Evolutionary conservation across 1,284 basidiomycete genomes (phyloP).

Genomic region (Neotropicomus parvogracilis): DNA sequence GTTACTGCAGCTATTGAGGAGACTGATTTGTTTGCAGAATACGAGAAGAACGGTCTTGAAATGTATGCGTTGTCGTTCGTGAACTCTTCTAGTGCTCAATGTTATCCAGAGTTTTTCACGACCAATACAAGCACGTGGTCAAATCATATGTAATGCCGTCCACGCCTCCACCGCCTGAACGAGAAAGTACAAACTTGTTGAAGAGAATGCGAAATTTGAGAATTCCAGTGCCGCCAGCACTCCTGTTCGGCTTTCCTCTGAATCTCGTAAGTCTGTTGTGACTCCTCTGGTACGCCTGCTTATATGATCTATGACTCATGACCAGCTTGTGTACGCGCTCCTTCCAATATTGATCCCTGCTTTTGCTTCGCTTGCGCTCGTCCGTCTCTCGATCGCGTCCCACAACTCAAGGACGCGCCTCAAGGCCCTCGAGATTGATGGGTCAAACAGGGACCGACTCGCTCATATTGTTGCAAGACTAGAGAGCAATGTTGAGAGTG

Average conservation of each 20-base stretch:
- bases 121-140: slow-evolving; percentile 55
- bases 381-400: slow-evolving; percentile 52
- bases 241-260: slow-evolving; percentile 64
- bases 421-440: slow-evolving; percentile 52
- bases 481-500: slow-evolving; percentile 56
- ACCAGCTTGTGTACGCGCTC: slow-evolving; percentile 49
- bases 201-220: slow-evolving; percentile 26
- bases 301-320: slow-evolving; percentile 1
- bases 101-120: slow-evolving; percentile 47
- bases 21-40: slow-evolving; percentile 64
- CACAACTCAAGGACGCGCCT: slow-evolving; percentile 59
- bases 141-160: slow-evolving; percentile 45
- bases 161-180: slow-evolving; percentile 26
- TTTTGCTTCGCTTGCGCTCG: slow-evolving; percentile 46
- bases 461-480: slow-evolving; percentile 52
- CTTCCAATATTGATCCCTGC: slow-evolving; percentile 66
- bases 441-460: slow-evolving; percentile 41
- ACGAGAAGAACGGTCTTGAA: slow-evolving; percentile 55
- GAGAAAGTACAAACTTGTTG: slow-evolving; percentile 41
- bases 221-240: slow-evolving; percentile 58
- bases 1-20: slow-evolving; percentile 71
- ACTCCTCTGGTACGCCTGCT: neutral
- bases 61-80: slow-evolving; percentile 44
- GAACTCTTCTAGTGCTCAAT: slow-evolving; percentile 9
- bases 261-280: slow-evolving; percentile 57